phyloP scores from a whole-genome alignment of 176 grass and related monocot genomes.

The Cenchrus fungigraminus region DNA sequence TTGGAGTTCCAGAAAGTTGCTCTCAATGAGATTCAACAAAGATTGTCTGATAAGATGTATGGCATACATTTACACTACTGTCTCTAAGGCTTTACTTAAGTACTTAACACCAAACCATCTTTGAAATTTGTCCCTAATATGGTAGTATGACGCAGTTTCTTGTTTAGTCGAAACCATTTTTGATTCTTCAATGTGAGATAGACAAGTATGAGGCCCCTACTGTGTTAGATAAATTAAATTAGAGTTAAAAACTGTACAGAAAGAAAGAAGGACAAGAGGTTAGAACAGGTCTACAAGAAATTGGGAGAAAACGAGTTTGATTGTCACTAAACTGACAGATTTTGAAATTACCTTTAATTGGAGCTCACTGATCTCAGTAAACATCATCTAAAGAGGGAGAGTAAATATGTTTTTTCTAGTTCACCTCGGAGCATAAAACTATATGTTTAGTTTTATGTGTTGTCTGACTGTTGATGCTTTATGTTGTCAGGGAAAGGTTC shows the following conservation, averaged over 20 bases:
- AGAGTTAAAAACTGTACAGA: too few relatives aligned
- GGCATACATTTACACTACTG: conserved; percentile 30
- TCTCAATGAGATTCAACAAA: conserved; percentile 54
- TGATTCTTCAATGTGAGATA: not conserved
- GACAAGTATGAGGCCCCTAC: conserved; percentile 18
- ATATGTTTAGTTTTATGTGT: conserved; percentile 7
- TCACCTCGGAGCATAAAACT: not conserved
- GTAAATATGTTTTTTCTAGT: conserved; percentile 16
- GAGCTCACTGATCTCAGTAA: conserved; percentile 2
- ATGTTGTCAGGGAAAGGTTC: conserved; percentile 72
- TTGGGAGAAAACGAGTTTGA: not conserved
- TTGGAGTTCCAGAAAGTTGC: conserved; percentile 63
- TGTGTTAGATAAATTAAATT: too few relatives aligned
- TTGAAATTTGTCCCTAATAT: not conserved
- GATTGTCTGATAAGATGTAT: conserved; percentile 73
- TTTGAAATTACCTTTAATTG: not conserved
- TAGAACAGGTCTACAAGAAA: too few relatives aligned
- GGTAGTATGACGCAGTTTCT: conserved; percentile 15
- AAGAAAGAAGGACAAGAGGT: too few relatives aligned
- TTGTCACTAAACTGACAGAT: not conserved
- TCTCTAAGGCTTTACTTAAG: not conserved
- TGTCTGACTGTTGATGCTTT: conserved; percentile 28
- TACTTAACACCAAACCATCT: conserved; percentile 2
- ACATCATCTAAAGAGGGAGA: conserved; percentile 2
- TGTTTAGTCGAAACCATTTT: not conserved